phyloP scores from a whole-genome alignment of 1,284 basidiomycete genomes.

The Ceraceosorus guamensis region DNA sequence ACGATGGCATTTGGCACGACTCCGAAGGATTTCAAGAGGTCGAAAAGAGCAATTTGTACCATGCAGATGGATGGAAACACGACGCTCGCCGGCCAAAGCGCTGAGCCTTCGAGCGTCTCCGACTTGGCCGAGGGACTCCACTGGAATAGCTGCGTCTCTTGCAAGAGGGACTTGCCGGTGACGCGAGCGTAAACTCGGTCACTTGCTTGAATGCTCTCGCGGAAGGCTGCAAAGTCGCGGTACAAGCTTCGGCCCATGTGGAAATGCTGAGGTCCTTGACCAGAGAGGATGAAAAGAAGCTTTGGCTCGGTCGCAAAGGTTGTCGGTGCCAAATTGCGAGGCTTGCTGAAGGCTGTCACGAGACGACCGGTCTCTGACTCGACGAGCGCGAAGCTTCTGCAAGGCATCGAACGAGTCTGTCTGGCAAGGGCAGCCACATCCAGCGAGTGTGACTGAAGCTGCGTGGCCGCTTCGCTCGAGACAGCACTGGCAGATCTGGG shows the following conservation, averaged over 20 bases:
- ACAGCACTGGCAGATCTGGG: background rate
- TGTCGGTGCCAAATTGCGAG: background rate
- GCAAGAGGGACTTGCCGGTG: conserved; percentile 8
- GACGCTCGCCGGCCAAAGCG: conserved; percentile 12
- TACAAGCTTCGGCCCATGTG: conserved; percentile 20
- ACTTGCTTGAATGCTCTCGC: conserved; percentile 11
- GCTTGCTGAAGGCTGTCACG: too few relatives aligned
- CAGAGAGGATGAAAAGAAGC: conserved; percentile 14
- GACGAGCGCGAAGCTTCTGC: background rate
- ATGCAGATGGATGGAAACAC: conserved; percentile 15
- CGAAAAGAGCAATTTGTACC: conserved; percentile 19
- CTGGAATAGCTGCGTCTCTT: conserved; percentile 16
- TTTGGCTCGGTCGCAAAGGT: background rate
- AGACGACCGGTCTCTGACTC: background rate
- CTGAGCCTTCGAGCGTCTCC: too few relatives aligned
- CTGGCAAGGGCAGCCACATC: background rate
- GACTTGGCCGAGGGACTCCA: conserved; percentile 8
- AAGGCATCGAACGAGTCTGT: background rate
- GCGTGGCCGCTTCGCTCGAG: background rate
- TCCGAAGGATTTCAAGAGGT: conserved; percentile 13
- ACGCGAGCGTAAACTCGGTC: conserved; percentile 8
- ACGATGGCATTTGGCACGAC: conserved; percentile 12
- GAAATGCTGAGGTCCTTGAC: conserved; percentile 23
- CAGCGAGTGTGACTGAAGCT: background rate
- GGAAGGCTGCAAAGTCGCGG: conserved; percentile 15